Evolutionary conservation across 805 yeast species (phyloP), one percentile per base, ranked within the genome.

Genomic region (Wickerhamiella spandovensis): DNA sequence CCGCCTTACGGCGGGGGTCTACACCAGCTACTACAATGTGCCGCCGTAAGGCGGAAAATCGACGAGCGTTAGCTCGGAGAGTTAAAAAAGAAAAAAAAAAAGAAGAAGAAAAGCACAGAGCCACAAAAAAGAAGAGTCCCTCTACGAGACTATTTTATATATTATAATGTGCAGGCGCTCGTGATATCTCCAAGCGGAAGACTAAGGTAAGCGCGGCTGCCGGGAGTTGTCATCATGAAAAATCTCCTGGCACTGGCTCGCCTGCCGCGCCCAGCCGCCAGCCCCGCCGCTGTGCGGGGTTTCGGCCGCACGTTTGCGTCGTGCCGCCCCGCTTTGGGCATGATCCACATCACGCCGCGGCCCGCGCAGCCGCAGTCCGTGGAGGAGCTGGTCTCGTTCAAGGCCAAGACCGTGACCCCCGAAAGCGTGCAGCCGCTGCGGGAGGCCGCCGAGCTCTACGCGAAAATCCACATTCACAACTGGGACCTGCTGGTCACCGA

Each of bases 401-500:
- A 49, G 37, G 43, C 60, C 43, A 54, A 52, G 45, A 61, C 59
- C 54, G 50, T 57, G 32, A 54, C 54, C 43, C 65, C 66, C 25
- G 53, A 43, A 15, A 82, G 79, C 59, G 65, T 79, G 48, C 66
- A 78, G 0, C 81, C 86, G 2, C 69, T 88, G 53, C 85, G 81
- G 61, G 74, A 78, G 48, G 79, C 82, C 49, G 63, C 62, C n/a
- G 76, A 81, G 47, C 67, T 90, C 30, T 92, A 87, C 63, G 97
- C 97, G 44, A 73, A 85, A 8, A 75, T 90, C 56, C 79, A 78
- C 58, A 76, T 92, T 38, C 92, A 87, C 69, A 78, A 82, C 66
- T 79, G 87, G 66, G 86, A 92, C 43, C 88, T 85, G 61, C 71
- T 92, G 54, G 92, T 92, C 17, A 88, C 97, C 23, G 78, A 81